phyloP scores from a whole-genome alignment of 352 stramenopile genomes.

The Pythium monospermum region DNA sequence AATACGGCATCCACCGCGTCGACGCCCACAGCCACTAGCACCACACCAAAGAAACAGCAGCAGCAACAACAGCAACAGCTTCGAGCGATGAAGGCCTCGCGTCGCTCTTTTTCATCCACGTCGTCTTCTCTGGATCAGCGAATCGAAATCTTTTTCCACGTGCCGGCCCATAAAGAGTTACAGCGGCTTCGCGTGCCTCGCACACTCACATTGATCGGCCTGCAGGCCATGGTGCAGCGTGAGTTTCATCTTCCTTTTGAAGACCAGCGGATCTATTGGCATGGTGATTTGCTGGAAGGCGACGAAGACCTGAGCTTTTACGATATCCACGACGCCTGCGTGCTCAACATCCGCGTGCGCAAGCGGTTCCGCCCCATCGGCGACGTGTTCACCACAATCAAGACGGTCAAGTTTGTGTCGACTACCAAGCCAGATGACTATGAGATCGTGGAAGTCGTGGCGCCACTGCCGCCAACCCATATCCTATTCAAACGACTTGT shows the following conservation, averaged over 20 bases:
- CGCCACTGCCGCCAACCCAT: conserved; percentile 42
- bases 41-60: conserved; percentile 4
- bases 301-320: conserved; percentile 56
- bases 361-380: conserved; percentile 57
- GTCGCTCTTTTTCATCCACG: conserved; percentile 14
- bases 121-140: conserved; percentile 20
- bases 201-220: conserved; percentile 41
- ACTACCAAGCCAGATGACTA: conserved; percentile 35
- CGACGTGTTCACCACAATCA: conserved; percentile 59
- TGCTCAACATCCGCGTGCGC: conserved; percentile 37
- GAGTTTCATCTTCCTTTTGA: conserved; percentile 55
- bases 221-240: conserved; percentile 53
- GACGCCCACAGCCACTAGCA: background rate
- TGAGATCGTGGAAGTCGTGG: conserved; percentile 54
- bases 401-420: conserved; percentile 38
- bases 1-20: no score
- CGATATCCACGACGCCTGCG: conserved; percentile 46
- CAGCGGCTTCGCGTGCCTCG: conserved; percentile 37
- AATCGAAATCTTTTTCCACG: conserved; percentile 50
- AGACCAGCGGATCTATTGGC: conserved; percentile 53
- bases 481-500: conserved; percentile 56
- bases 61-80: conserved; percentile 13
- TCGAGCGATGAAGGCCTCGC: conserved; percentile 1
- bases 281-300: conserved; percentile 51
- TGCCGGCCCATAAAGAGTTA: conserved; percentile 27